A percentile compares a stretch with the other conserved stretches of the same genome.
phyloP scores from a whole-genome alignment of 345 rosid species.

The Clarkia xantiana region DNA sequence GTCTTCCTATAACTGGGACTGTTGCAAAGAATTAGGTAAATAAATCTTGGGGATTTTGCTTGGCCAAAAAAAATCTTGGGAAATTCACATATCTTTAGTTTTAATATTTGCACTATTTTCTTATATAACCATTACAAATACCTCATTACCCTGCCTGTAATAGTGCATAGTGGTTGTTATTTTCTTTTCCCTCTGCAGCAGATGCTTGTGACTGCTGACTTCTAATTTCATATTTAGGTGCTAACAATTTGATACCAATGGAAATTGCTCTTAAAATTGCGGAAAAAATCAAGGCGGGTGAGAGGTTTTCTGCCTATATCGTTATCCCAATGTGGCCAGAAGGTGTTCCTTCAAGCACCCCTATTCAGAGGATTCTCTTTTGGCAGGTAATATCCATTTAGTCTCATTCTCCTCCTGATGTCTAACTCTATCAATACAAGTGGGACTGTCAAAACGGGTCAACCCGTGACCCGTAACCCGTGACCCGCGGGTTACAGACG shows the following conservation, averaged over 20 bases:
- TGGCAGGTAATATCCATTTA: slow-evolving; percentile 56
- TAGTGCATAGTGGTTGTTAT: too few species aligned
- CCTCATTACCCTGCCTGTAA: too few species aligned
- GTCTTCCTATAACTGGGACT: slow-evolving; percentile 79
- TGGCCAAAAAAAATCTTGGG: slow-evolving; percentile 10
- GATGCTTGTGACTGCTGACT: too few species aligned
- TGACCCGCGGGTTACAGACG: too few species aligned
- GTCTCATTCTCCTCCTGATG: too few species aligned
- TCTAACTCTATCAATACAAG: too few species aligned
- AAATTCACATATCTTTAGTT: too few species aligned
- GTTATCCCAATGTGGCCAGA: slow-evolving; percentile 99
- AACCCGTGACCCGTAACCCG: too few species aligned
- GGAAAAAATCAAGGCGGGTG: slow-evolving; percentile 60
- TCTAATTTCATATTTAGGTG: slow-evolving; percentile 40
- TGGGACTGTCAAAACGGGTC: too few species aligned
- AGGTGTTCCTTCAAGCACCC: slow-evolving; percentile 52
- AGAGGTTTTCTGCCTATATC: slow-evolving; percentile 79
- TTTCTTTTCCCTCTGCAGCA: neutral
- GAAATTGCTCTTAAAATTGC: slow-evolving; percentile 92
- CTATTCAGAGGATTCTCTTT: slow-evolving; percentile 66
- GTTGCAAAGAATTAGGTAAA: slow-evolving; percentile 57
- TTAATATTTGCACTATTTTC: too few species aligned
- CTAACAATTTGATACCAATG: slow-evolving; percentile 81
- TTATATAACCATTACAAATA: too few species aligned
- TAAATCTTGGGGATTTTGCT: neutral